Conservation (phyloP, 1,284 basidiomycete genomes). For the Rhodotorula sp. region DNA sequence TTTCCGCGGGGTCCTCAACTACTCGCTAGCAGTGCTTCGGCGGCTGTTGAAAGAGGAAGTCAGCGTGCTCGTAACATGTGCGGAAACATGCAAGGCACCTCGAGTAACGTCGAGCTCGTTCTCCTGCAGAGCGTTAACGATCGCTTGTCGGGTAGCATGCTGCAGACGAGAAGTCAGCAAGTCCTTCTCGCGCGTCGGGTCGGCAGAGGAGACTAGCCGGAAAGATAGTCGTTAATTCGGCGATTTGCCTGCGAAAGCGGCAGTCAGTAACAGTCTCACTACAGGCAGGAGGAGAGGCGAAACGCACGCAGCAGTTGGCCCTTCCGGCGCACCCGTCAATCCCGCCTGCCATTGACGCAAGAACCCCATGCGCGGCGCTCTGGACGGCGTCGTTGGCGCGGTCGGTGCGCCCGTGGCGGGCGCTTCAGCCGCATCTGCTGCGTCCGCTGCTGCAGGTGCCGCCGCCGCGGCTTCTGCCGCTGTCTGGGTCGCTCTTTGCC, state of each 20-base stretch:
- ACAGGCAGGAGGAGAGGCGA: neutral
- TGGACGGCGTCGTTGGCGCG: neutral
- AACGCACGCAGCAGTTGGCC: constrained; percentile 19
- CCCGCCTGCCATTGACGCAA: constrained; percentile 32
- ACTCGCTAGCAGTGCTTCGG: neutral
- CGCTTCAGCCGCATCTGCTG: neutral
- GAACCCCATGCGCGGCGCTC: constrained; percentile 14
- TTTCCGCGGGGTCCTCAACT: no score
- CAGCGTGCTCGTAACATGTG: no score
- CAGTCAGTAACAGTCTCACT: neutral
- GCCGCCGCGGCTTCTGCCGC: neutral
- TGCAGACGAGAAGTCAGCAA: neutral
- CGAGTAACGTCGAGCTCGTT: constrained; percentile 8
- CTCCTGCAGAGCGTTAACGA: constrained; percentile 26
- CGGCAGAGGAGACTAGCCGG: constrained; percentile 7
- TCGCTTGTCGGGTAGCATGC: constrained; percentile 21
- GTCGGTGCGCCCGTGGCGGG: neutral
- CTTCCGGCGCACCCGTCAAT: constrained; percentile 18
- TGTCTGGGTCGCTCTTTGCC: neutral
- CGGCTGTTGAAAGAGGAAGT: neutral
- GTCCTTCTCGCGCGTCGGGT: neutral
- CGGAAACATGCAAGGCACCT: constrained; percentile 6
- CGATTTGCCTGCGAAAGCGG: constrained; percentile 16
- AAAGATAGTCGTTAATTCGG: constrained; percentile 29
- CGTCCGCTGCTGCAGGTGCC: neutral